Conservation (phyloP, 78 protist species). For the Dictyostelium brefeldianum region DNA sequence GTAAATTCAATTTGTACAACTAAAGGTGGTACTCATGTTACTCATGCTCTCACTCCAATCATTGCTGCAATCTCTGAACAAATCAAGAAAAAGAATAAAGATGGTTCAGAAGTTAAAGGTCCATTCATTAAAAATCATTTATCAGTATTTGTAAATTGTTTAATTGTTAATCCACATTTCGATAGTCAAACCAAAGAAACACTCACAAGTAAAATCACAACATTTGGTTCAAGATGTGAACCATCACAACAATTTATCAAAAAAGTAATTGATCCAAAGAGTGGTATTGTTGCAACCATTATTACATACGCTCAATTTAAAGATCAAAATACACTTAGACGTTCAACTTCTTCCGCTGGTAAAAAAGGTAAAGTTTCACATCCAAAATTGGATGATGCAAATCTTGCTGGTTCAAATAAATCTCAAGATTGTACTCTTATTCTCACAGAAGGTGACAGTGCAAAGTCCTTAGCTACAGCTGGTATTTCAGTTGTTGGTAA, state of each 20-base stretch:
- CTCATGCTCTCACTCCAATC: constrained; percentile 88
- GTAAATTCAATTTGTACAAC: constrained; percentile 98
- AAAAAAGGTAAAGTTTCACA: constrained; percentile 68
- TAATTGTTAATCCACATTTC: constrained; percentile 99
- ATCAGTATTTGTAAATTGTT: constrained; percentile 94
- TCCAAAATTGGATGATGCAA: constrained; percentile 98
- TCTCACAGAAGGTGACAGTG: constrained; percentile 92
- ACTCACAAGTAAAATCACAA: constrained; percentile 80
- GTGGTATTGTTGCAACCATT: constrained; percentile 44
- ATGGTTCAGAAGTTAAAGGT: constrained; percentile 85
- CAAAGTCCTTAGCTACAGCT: constrained; percentile 78
- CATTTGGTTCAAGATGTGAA: constrained; percentile 93
- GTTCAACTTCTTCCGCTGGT: constrained; percentile 26
- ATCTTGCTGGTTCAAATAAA: constrained; percentile 94
- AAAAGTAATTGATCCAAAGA: constrained; percentile 19
- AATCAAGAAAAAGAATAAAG: constrained; percentile 64
- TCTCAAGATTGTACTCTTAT: constrained; percentile 97
- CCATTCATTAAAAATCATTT: constrained; percentile 90
- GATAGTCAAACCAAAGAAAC: constrained; percentile 98
- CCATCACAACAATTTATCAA: background rate
- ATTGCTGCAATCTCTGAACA: constrained; percentile 3
- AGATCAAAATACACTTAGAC: constrained; percentile 34
- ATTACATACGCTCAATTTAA: constrained; percentile 29
- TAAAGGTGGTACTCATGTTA: constrained; percentile 99
- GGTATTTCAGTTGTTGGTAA: constrained; percentile 97